Evolutionary conservation across 495 filamentous ascomycete genomes (phyloP).

Genomic region (Neurospora sp.): DNA sequence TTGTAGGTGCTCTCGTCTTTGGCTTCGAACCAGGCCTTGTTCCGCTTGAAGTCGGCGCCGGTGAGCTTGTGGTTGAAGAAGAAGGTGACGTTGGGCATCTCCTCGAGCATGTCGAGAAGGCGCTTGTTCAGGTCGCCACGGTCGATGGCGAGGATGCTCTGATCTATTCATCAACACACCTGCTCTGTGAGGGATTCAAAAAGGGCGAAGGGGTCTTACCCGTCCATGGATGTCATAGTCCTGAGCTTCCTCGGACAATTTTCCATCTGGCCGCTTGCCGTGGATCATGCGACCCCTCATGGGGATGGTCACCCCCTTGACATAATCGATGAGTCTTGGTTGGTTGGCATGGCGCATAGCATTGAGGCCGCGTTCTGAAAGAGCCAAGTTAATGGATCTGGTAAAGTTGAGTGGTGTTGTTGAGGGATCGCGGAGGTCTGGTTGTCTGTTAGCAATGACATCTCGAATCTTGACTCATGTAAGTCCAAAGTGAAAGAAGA

Average conservation of each 20-base stretch:
- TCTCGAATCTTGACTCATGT: not conserved
- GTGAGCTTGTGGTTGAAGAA: slow-evolving; percentile 88
- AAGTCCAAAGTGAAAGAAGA: slow-evolving; percentile 5
- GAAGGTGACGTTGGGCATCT: slow-evolving; percentile 75
- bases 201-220: slow-evolving; percentile 35
- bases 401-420: slow-evolving; percentile 91
- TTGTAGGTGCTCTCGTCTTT: slow-evolving; percentile 17
- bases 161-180: not conserved
- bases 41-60: slow-evolving; percentile 68
- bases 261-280: slow-evolving; percentile 49
- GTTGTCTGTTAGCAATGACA: not conserved
- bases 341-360: slow-evolving; percentile 61
- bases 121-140: slow-evolving; percentile 74
- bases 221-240: slow-evolving; percentile 84
- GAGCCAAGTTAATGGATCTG: slow-evolving; percentile 91
- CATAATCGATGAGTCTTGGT: slow-evolving; percentile 55
- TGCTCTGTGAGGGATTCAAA: not conserved
- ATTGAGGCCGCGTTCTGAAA: slow-evolving; percentile 91
- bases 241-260: slow-evolving; percentile 68
- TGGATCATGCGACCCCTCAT: slow-evolving; percentile 99
- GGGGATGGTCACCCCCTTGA: slow-evolving; percentile 71
- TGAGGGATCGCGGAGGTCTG: slow-evolving; percentile 76
- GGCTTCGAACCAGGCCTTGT: slow-evolving; percentile 80
- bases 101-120: slow-evolving; percentile 75
- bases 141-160: slow-evolving; percentile 51